These are phyloP conservation scores for Pyrenophora teres DNA, from an alignment of 2,329 filamentous ascomycete genomes.

Conservation along the genomic window DNA sequence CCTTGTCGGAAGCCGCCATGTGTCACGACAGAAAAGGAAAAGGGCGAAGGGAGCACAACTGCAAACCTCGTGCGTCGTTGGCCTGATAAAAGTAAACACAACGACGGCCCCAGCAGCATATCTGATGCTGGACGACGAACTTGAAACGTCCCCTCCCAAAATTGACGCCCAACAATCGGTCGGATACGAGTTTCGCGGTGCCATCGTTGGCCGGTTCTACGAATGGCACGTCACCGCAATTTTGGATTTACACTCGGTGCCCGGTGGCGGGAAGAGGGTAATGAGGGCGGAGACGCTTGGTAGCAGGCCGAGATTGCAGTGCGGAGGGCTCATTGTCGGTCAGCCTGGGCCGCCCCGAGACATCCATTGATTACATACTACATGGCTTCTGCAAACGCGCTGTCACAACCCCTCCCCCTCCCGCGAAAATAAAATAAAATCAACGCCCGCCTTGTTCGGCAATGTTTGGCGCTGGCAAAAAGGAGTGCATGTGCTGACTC, in stretches of 20 bases:
- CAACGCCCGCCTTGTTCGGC: background rate
- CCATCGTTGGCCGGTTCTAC: background rate
- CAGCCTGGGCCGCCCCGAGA: slow-evolving; percentile 12
- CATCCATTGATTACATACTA: background rate
- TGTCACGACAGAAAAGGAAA: slow-evolving; percentile 8
- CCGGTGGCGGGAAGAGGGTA: slow-evolving; percentile 13
- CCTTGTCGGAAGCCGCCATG: slow-evolving; percentile 4
- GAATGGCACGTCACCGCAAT: background rate
- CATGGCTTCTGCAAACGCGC: background rate
- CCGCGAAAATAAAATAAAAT: no score
- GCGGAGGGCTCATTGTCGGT: slow-evolving; percentile 9
- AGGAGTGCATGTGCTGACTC: slow-evolving; percentile 2
- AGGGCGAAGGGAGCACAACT: slow-evolving; percentile 10
- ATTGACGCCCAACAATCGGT: background rate
- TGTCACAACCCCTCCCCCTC: background rate
- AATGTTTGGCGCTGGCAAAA: slow-evolving; percentile 9
- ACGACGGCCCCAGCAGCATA: background rate
- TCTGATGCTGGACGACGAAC: background rate
- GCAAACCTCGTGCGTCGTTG: slow-evolving; percentile 1
- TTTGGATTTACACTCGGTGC: slow-evolving; percentile 2
- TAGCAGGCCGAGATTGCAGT: slow-evolving; percentile 12
- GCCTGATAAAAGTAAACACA: background rate
- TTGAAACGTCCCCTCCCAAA: background rate
- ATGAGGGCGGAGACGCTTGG: slow-evolving; percentile 19
- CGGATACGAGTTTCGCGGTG: slow-evolving; percentile 2